These are phyloP conservation scores for Nicotiana noctiflora DNA, from an alignment of 257 asterid genomes.

Conservation along the genomic window DNA sequence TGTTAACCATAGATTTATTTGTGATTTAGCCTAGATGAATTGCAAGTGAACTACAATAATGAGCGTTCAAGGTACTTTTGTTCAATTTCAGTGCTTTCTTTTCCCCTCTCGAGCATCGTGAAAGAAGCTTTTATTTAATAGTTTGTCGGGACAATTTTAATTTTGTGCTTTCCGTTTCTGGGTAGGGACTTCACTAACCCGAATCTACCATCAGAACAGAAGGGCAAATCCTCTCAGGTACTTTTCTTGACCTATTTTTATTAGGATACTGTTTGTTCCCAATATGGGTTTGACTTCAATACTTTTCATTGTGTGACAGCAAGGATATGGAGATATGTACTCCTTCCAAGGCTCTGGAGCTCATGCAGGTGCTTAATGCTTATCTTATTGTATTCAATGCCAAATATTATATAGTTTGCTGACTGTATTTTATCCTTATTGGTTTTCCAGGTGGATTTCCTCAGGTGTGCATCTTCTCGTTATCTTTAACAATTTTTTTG, in stretches of 20 bases:
- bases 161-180: conserved; percentile 20
- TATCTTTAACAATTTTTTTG: background rate
- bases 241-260: conserved; percentile 25
- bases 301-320: conserved; percentile 33
- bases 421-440: conserved; percentile 7
- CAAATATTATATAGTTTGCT: background rate
- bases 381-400: background rate
- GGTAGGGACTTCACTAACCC: conserved; percentile 95
- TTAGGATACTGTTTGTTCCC: conserved; percentile 3
- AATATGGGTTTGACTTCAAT: conserved; percentile 6
- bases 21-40: conserved; percentile 78
- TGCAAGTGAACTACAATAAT: conserved; percentile 92
- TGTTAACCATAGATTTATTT: conserved; percentile 14
- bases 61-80: conserved; percentile 81
- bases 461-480: conserved; percentile 51
- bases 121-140: conserved; percentile 7
- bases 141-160: conserved; percentile 10
- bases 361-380: conserved; percentile 43
- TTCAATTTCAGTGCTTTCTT: background rate
- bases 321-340: conserved; percentile 75
- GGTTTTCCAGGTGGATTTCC: conserved; percentile 69
- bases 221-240: conserved; percentile 92
- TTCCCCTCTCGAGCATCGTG: background rate
- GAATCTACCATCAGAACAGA: conserved; percentile 87
- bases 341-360: conserved; percentile 20